These are phyloP conservation scores for Yamadazyma jaroonii DNA, from an alignment of 1,139 yeast genomes.

Conservation along the genomic window DNA sequence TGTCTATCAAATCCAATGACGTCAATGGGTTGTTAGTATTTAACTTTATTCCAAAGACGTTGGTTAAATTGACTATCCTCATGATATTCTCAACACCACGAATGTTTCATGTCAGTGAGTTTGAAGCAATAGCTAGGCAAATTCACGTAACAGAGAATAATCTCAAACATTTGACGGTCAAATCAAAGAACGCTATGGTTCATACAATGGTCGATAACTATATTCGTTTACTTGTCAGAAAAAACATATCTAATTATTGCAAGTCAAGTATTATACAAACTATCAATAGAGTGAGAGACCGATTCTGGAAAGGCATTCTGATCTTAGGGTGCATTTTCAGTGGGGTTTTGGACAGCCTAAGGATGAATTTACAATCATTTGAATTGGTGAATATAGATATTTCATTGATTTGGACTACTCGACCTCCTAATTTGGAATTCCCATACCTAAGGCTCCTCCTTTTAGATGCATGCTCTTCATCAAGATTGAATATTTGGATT, in stretches of 20 bases:
- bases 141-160: not conserved
- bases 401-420: conserved; percentile 10
- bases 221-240: conserved; percentile 2
- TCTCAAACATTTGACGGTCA: not conserved
- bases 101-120: too few species aligned
- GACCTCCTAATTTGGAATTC: too few species aligned
- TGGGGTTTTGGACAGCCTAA: conserved; percentile 1
- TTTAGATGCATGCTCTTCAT: conserved; percentile 19
- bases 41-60: conserved; percentile 2
- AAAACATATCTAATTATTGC: conserved; percentile 6
- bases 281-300: too few species aligned
- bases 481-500: conserved; percentile 16
- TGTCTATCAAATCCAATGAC: conserved; percentile 1
- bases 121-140: not conserved
- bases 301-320: too few species aligned
- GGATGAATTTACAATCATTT: conserved; percentile 8
- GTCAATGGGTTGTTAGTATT: not conserved
- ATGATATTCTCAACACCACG: not conserved
- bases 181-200: conserved; percentile 3
- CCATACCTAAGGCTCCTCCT: conserved; percentile 17
- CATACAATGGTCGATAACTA: conserved; percentile 10
- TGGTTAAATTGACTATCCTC: conserved; percentile 1
- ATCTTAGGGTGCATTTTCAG: conserved; percentile 3
- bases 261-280: conserved; percentile 3
- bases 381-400: conserved; percentile 19